Evolutionary conservation across 345 rosid genomes (phyloP), one percentile per base, ranked within the genome.

Genomic region (Syzygium aromaticum): DNA sequence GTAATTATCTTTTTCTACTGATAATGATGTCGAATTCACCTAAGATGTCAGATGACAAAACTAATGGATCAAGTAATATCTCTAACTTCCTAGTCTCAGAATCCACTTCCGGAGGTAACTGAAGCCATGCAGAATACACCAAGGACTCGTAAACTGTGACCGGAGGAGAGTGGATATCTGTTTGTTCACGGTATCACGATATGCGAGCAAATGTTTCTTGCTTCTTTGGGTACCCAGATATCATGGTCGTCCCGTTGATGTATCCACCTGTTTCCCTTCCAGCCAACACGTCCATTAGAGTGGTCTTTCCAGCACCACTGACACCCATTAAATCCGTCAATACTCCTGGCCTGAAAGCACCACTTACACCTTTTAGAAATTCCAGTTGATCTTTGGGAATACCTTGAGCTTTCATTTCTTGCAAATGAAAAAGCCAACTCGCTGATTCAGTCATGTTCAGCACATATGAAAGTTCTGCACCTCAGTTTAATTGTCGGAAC

Each of bases 211-310:
- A 95, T 19, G 95, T 95, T 89, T 94, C 93, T 78, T 95, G 97
- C 89, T 92, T 93, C 92, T 94, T 94, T 4, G 94, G 93, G 64
- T 92, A 92, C 51, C 95, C 97, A 63, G 97, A 92, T 85, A 95
- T 92, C 51, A 90, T 87, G 85, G 93, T 92, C 11, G 73, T 89
- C 77, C 95, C 95, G 8, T 87, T 89, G 43, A 93, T 91, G 86
- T 93, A 92, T 78, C 97, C 95, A 30, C 94, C 95, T 5, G 97
- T 95, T 93, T 95, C 94, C 88, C 97, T 92, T 85, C 97, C 96
- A 7, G 97, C 93, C 88, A 95, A 87, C 53, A 95, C 96, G 90
- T 95, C 97, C 97, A 95, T 92, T 8, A 95, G 90, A 63, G 95
- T 95, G 85, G 97, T 95, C 85, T 95, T 95, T 17, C 97, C 95